Conservation (phyloP, 2,329 filamentous ascomycete genomes). For the Sphaceloma murrayae region DNA sequence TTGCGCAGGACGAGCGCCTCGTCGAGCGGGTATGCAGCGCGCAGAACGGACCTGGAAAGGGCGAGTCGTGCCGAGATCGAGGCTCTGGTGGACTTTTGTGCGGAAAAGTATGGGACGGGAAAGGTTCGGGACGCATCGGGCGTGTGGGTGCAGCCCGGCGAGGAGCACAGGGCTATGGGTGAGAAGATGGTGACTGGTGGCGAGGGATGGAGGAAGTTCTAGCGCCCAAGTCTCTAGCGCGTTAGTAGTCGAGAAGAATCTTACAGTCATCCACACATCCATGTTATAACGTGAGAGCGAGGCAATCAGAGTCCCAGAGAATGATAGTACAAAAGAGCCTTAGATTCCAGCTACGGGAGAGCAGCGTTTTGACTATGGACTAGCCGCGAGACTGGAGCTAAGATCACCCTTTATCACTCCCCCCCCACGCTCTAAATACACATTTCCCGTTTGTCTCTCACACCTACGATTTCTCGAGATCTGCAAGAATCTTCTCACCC, state of each 20-base stretch:
- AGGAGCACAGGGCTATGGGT: constrained; percentile 34
- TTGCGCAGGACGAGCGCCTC: constrained; percentile 24
- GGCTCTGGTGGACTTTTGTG: constrained; percentile 36
- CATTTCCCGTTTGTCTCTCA: constrained; percentile 4
- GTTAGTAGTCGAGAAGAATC: too few relatives aligned
- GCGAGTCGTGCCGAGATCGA: constrained; percentile 34
- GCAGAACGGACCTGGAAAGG: constrained; percentile 28
- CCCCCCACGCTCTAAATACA: constrained; percentile 1
- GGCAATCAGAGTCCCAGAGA: background rate
- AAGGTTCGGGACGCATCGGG: constrained; percentile 36
- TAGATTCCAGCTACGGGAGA: constrained; percentile 2
- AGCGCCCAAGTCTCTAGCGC: too few relatives aligned
- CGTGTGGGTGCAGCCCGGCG: constrained; percentile 35
- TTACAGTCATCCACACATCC: too few relatives aligned
- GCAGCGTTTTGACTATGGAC: constrained; percentile 15
- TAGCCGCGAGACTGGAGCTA: constrained; percentile 10
- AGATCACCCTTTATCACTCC: constrained; percentile 2
- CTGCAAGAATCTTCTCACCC: constrained; percentile 99
- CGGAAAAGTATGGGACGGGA: constrained; percentile 36
- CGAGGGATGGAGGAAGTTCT: constrained; percentile 39
- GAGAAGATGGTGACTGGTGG: constrained; percentile 38
- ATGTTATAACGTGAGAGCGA: too few relatives aligned
- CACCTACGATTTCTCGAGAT: constrained; percentile 52
- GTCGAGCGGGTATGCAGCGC: constrained; percentile 20
- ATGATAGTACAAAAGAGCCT: constrained; percentile 15